phyloP scores from a whole-genome alignment of 768 basidiomycete species.

The Kwoniella botswanensis region DNA sequence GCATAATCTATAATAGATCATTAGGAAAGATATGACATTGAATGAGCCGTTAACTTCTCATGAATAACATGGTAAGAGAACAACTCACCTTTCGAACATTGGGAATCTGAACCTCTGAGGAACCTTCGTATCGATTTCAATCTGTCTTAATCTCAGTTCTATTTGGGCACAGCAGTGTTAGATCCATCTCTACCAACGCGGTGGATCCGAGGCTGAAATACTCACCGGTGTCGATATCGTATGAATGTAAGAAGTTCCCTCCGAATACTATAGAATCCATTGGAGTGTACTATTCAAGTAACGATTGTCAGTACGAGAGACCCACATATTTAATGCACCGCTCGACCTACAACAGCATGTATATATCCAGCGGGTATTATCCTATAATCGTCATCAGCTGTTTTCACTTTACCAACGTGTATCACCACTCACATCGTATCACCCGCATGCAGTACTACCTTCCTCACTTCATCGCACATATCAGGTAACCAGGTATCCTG shows the following conservation, averaged over 20 bases:
- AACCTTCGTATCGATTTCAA: conserved; percentile 89
- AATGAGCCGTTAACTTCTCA: not conserved
- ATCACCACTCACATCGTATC: conserved; percentile 52
- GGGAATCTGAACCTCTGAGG: conserved; percentile 91
- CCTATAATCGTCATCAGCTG: conserved; percentile 38
- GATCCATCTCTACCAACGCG: not conserved
- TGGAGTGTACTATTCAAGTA: conserved; percentile 74
- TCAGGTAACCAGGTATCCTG: conserved; percentile 89
- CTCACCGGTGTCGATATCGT: conserved; percentile 83
- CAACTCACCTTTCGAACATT: conserved; percentile 70
- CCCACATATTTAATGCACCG: not conserved
- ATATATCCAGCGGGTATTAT: conserved; percentile 98
- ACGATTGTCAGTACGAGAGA: not conserved
- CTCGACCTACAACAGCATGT: conserved; percentile 81
- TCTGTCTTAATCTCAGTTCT: conserved; percentile 88
- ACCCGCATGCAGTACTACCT: conserved; percentile 58
- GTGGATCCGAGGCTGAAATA: conserved; percentile 9
- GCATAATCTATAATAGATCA: conserved; percentile 67
- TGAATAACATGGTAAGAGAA: not conserved
- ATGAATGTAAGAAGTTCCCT: conserved; percentile 93
- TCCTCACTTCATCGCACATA: conserved; percentile 86
- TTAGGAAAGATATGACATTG: too few species aligned
- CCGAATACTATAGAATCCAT: conserved; percentile 92
- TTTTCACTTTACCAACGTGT: conserved; percentile 61
- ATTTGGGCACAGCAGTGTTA: conserved; percentile 22